Base-by-base conservation (phyloP, 2,329 filamentous ascomycete genomes). In the Diaporthe vaccinii region DNA sequence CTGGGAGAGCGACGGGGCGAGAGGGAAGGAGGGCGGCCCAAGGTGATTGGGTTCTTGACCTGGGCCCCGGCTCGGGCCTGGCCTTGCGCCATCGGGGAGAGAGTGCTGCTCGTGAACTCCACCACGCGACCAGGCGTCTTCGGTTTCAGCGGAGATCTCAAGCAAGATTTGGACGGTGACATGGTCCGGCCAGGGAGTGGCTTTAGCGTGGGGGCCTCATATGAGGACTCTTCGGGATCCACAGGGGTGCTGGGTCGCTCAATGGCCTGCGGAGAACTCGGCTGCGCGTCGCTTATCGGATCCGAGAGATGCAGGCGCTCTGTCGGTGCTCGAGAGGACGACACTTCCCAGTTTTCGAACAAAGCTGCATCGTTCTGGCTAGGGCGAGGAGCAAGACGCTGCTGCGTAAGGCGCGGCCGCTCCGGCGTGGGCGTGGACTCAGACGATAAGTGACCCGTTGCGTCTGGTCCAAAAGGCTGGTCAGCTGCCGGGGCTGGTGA, bases 121-220 rank as follows among this genome's bases (percentile, higher is more conserved):
- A 92, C 90, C 0, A 91, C 88, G 0, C 89, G 87, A 6, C 90
- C 90, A 0, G 89, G 89, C 2, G 89, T 91, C 76, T 87, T 90
- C 4, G 88, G 87, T 78, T 91, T 92, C 25, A 90, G 80, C 0
- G 89, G 89, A 5, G 90, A 90, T 25, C 90, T 87, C 34, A 92
- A 82, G 77, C 86, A 89, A 0, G 90, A 91, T 79, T 91, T 92
- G 12, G 82, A 84, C 0, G 90, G 90, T 1, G 89, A 91, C 6
- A 87, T 86, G n/a, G 86, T 84, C 76, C 85, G 87, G 70, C 87
- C 84, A 17, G 89, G 89, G 4, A 87, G 82, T 2, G 88, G 87
- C 9, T 87, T 86, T 31, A 89, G 85, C n/a, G 85, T 79, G 5
- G 84, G 84, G 4, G 81, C 84, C 22, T 83, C 80, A 65, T 85